Conservation (phyloP, 2,329 filamentous ascomycete genomes). For the Microcera coccophila region DNA sequence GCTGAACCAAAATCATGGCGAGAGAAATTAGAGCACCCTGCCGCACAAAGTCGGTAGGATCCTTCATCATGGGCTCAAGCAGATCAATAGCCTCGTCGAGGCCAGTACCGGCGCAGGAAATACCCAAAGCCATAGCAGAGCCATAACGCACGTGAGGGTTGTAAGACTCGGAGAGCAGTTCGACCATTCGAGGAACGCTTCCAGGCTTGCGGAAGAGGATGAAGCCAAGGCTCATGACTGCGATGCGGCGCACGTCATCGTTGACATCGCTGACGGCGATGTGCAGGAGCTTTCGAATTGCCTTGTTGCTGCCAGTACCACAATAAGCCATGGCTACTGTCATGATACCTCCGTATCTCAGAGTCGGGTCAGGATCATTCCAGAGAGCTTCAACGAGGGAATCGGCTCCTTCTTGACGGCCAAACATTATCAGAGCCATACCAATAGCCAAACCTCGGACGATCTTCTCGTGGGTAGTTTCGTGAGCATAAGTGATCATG, state of each 20-base stretch:
- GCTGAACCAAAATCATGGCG: slow-evolving; percentile 98
- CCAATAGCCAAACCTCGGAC: slow-evolving; percentile 91
- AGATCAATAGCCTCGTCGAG: slow-evolving; percentile 95
- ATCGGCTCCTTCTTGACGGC: slow-evolving; percentile 89
- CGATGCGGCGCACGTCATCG: slow-evolving; percentile 91
- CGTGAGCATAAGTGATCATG: slow-evolving; percentile 96
- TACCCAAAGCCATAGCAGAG: slow-evolving; percentile 96
- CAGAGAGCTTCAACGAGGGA: slow-evolving; percentile 90
- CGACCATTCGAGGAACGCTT: slow-evolving; percentile 97
- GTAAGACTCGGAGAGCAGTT: slow-evolving; percentile 95
- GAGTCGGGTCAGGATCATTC: slow-evolving; percentile 86
- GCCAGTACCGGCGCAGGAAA: slow-evolving; percentile 94
- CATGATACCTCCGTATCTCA: slow-evolving; percentile 97
- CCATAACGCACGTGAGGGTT: slow-evolving; percentile 98
- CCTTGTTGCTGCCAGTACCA: slow-evolving; percentile 97
- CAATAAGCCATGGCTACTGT: slow-evolving; percentile 98
- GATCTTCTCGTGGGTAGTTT: slow-evolving; percentile 98
- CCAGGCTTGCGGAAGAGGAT: slow-evolving; percentile 97
- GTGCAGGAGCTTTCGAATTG: slow-evolving; percentile 90
- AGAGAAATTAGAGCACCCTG: slow-evolving; percentile 93
- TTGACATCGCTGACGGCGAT: slow-evolving; percentile 97
- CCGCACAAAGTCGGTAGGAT: slow-evolving; percentile 95
- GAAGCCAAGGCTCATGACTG: slow-evolving; percentile 96
- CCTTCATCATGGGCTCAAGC: slow-evolving; percentile 98
- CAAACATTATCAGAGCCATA: slow-evolving; percentile 98